Conservation (phyloP, 148 eudicot species). For the Nyssa sinensis region DNA sequence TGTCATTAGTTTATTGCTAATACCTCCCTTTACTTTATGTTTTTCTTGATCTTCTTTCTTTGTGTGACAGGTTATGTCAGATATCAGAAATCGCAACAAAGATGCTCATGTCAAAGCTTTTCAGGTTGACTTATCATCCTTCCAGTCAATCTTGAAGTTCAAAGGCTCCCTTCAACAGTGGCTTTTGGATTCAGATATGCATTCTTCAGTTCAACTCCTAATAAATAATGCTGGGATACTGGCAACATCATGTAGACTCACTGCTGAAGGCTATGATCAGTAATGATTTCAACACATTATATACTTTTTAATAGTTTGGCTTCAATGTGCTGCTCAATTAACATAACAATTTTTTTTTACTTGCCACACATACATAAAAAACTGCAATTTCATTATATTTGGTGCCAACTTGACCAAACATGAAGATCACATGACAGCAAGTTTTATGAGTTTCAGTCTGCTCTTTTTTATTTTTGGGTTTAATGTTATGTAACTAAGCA, state of each 20-base stretch:
- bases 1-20: background rate
- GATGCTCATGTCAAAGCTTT: constrained; percentile 69
- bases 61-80: constrained; percentile 51
- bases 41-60: constrained; percentile 10
- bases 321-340: background rate
- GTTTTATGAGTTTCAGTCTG: background rate
- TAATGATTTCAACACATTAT: constrained; percentile 31
- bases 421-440: background rate
- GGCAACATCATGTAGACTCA: constrained; percentile 66
- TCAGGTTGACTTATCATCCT: constrained; percentile 73
- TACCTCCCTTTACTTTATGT: background rate
- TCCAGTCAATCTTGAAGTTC: constrained; percentile 68
- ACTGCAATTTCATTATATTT: background rate
- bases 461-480: background rate
- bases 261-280: constrained; percentile 74
- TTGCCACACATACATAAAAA: background rate
- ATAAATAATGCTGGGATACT: constrained; percentile 94
- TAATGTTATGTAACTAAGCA: background rate
- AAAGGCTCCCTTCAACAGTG: constrained; percentile 58
- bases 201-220: constrained; percentile 79
- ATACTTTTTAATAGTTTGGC: background rate
- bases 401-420: background rate
- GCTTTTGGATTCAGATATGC: constrained; percentile 67
- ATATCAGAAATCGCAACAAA: constrained; percentile 42
- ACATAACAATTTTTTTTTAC: background rate